Evolutionary conservation across 768 basidiomycete species (phyloP).

Genomic region (Mycena venus): DNA sequence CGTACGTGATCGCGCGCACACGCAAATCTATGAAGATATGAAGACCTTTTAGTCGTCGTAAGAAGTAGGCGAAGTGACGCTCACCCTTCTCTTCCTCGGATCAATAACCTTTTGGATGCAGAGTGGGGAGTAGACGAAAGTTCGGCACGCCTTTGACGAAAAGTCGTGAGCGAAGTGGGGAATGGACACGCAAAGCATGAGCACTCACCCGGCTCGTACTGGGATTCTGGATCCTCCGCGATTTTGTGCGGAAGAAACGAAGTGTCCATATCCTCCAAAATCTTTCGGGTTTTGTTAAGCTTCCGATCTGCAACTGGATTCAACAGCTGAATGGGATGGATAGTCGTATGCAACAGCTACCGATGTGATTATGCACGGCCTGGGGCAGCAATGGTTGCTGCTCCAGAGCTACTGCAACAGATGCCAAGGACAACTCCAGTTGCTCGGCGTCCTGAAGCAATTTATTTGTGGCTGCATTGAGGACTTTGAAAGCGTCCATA

Average conservation of each 20-base stretch:
- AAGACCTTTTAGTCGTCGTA: not conserved
- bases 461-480: not conserved
- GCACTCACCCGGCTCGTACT: not conserved
- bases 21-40: not conserved
- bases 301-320: not conserved
- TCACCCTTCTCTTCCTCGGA: not conserved
- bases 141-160: not conserved
- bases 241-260: not conserved
- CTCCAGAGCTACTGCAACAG: not conserved
- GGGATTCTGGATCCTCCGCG: not conserved
- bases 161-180: not conserved
- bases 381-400: not conserved
- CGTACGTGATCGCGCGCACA: not conserved
- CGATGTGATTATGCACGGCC: not conserved
- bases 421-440: not conserved
- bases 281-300: not conserved
- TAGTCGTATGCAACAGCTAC: not conserved
- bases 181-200: not conserved
- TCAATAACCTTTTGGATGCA: not conserved
- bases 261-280: not conserved
- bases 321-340: not conserved
- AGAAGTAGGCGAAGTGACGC: not conserved
- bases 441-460: not conserved
- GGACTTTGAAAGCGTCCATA: not conserved
- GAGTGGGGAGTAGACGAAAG: not conserved